Evolutionary conservation across 2,329 filamentous ascomycete genomes (phyloP).

Genomic region (Clarireedia homoeocarpa): DNA sequence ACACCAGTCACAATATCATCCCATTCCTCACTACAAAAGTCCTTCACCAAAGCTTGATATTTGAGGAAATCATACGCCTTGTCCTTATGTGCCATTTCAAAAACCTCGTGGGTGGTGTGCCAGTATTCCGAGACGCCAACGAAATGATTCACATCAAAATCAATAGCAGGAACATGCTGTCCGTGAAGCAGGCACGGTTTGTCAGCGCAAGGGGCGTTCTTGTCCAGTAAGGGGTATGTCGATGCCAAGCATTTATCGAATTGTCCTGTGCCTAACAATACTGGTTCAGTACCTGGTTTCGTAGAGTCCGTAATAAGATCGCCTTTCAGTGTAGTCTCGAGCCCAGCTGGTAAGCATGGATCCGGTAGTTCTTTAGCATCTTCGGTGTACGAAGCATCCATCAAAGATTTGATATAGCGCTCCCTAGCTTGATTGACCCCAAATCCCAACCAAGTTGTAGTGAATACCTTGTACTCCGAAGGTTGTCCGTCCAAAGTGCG

Average conservation of each 20-base stretch:
- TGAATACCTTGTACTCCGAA: constrained; percentile 83
- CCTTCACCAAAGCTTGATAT: constrained; percentile 76
- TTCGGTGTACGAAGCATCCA: constrained; percentile 54
- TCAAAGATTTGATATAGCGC: constrained; percentile 72
- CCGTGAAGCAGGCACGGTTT: constrained; percentile 85
- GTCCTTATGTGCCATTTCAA: constrained; percentile 65
- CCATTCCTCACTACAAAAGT: constrained; percentile 85
- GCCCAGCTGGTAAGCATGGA: constrained; percentile 76
- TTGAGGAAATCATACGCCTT: constrained; percentile 83
- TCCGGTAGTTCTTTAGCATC: constrained; percentile 67
- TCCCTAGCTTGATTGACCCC: constrained; percentile 90
- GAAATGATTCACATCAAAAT: constrained; percentile 96
- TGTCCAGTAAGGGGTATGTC: constrained; percentile 81
- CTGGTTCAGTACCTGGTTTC: constrained; percentile 37
- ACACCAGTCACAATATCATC: constrained; percentile 61
- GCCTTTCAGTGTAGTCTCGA: constrained; percentile 69
- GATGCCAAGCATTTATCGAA: constrained; percentile 78
- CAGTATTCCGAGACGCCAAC: constrained; percentile 97
- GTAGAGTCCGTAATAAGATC: constrained; percentile 37
- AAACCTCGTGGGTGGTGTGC: constrained; percentile 96
- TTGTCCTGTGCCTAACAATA: constrained; percentile 73
- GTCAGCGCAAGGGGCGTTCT: constrained; percentile 77
- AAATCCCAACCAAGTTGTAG: constrained; percentile 93
- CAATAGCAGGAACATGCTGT: constrained; percentile 87
- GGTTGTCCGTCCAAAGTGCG: constrained; percentile 72